Conservation (phyloP, 2,329 filamentous ascomycete genomes). For the Colletotrichum ledebouriae region DNA sequence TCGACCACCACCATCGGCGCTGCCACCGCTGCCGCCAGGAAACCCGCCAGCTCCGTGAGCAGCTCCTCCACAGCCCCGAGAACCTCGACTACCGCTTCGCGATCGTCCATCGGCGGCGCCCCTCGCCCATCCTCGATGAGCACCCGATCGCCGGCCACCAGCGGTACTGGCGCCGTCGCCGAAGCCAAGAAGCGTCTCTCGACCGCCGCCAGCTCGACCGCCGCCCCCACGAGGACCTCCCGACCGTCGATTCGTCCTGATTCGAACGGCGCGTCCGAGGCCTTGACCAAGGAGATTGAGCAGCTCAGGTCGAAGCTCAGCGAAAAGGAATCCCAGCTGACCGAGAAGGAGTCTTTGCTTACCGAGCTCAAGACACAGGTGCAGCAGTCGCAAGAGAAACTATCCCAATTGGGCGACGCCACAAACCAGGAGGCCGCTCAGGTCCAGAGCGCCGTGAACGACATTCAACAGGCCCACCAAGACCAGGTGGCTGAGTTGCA, state of each 20-base stretch:
- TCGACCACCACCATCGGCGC: slow-evolving; percentile 48
- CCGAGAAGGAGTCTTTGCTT: slow-evolving; percentile 70
- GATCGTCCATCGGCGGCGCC: slow-evolving; percentile 42
- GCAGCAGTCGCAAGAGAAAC: slow-evolving; percentile 66
- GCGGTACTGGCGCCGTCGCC: slow-evolving; percentile 56
- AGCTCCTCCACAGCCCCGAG: slow-evolving; percentile 32
- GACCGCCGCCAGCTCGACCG: slow-evolving; percentile 56
- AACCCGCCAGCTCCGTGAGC: slow-evolving; percentile 45
- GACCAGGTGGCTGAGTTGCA: slow-evolving; percentile 64
- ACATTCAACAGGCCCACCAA: slow-evolving; percentile 49
- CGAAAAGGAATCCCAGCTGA: slow-evolving; percentile 70
- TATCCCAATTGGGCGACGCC: slow-evolving; percentile 67
- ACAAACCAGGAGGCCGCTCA: slow-evolving; percentile 57
- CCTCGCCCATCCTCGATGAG: slow-evolving; percentile 48
- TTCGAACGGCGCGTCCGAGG: slow-evolving; percentile 56
- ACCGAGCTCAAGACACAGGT: slow-evolving; percentile 70
- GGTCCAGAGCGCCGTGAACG: slow-evolving; percentile 49
- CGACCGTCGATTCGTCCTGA: slow-evolving; percentile 55
- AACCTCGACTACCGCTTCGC: slow-evolving; percentile 39
- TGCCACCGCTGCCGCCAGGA: slow-evolving; percentile 50
- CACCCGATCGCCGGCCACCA: slow-evolving; percentile 47
- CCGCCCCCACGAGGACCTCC: slow-evolving; percentile 56
- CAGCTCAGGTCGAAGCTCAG: slow-evolving; percentile 71
- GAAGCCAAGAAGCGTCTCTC: slow-evolving; percentile 72
- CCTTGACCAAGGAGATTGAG: slow-evolving; percentile 68